Base-by-base conservation (phyloP, 768 basidiomycete genomes). In the Mycena rebaudengoi region DNA sequence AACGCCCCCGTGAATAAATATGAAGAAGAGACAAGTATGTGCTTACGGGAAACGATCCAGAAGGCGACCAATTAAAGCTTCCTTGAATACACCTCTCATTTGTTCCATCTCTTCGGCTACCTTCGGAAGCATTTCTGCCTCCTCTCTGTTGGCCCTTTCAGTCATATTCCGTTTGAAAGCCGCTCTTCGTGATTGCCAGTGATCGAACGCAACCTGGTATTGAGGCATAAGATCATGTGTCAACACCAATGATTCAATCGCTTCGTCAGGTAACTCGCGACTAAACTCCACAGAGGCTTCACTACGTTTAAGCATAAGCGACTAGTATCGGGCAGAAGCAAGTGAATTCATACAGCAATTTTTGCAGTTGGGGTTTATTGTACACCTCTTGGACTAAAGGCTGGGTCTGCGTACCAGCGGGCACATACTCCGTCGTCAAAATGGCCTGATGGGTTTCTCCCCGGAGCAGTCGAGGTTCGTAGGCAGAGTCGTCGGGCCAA, bases 391-490 rank as follows among this genome's bases (percentile, higher is more conserved):
- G 26, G n/a, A 1, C 33, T 18, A 61, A 53, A 33, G 46, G 21
- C 13, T 2, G 14, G 6, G 40, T 13, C 21, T 48, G 45, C 20
- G 29, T 23, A 5, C 61, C 61, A 2, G 53, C 53, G 20, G 61
- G 53, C 4, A 43, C 30, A 23, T 62, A 56, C 5, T 32, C 23
- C 1, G 53, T 62, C 10, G 53, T 62, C 16, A 62, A 20, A 4
- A 62, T 16, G n/a, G 28, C 61, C 37, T 62, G 61, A 4, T 6
- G 18, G 11, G 53, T 62, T 50, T 62, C 61, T 5, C 61, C 61
- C 0, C 37, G 12, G 40, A 62, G 28, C 39, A 62, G 46, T 30
- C 45, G 48, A 18, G 61, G 61, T n/a, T 49, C 10, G 5, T 32
- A 21, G 7, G 39, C 52, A 49, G 39, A 53, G 25, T 62, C 37